Evolutionary conservation across 2,329 filamentous ascomycete species (phyloP).

Genomic region (Colletotrichum neosansevieriae): DNA sequence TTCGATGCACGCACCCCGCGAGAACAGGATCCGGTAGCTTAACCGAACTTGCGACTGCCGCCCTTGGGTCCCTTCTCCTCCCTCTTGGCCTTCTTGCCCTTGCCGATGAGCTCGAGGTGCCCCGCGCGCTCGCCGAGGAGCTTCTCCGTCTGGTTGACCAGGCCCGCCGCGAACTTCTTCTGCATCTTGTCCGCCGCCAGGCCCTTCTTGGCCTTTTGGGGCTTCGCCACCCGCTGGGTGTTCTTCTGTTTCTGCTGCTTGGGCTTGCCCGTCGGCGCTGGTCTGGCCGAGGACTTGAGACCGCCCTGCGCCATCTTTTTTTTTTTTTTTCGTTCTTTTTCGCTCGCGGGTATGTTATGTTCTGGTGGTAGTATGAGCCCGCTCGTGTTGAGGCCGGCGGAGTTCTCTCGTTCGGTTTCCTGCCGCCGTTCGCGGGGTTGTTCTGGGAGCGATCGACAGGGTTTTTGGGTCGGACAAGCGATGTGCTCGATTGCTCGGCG

Average conservation of each 20-base stretch:
- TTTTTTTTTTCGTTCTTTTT: neutral
- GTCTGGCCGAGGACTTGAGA: conserved; percentile 60
- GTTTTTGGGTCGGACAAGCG: neutral
- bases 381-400: too few species aligned
- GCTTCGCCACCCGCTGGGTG: conserved; percentile 62
- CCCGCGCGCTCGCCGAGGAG: conserved; percentile 70
- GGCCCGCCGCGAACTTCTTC: conserved; percentile 67
- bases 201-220: conserved; percentile 58
- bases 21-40: conserved; percentile 42
- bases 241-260: conserved; percentile 50
- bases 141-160: conserved; percentile 67
- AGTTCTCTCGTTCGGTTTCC: too few species aligned
- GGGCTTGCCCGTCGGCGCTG: conserved; percentile 53
- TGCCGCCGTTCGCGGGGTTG: neutral
- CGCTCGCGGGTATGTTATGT: too few species aligned
- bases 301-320: conserved; percentile 66
- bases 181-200: conserved; percentile 63
- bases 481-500: neutral
- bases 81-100: conserved; percentile 62
- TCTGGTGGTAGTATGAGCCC: too few species aligned
- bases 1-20: neutral
- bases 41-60: conserved; percentile 68
- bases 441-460: neutral
- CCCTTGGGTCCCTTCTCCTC: conserved; percentile 57
- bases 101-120: conserved; percentile 70